A percentile compares a stretch with the other conserved stretches of the same genome.
phyloP scores from a whole-genome alignment of 805 yeast genomes.

The Tetrapisispora namnaoensis region DNA sequence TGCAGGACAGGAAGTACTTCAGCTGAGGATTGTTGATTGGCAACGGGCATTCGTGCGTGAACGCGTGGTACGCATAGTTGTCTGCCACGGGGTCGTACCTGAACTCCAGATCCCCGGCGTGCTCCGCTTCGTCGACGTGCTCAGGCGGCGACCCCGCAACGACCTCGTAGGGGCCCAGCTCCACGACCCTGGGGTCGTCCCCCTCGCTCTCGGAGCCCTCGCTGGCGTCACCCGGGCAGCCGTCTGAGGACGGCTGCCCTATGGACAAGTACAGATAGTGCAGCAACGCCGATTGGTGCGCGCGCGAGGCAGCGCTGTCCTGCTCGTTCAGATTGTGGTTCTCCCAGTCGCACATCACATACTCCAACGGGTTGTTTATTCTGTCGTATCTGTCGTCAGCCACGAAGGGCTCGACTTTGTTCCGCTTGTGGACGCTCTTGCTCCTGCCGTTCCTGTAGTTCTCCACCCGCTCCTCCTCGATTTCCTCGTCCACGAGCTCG shows the following conservation, averaged over 20 bases:
- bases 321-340: slow-evolving; percentile 8
- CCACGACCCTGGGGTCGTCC: background rate
- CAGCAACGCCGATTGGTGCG: slow-evolving; percentile 10
- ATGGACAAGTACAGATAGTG: slow-evolving; percentile 4
- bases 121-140: too few species aligned
- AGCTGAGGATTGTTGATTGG: background rate
- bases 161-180: slow-evolving; percentile 7
- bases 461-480: background rate
- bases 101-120: background rate
- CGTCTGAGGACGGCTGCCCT: too few species aligned
- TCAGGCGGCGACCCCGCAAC: too few species aligned
- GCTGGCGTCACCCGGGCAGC: too few species aligned
- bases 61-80: background rate
- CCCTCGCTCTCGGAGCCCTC: too few species aligned
- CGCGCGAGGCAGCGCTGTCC: slow-evolving; percentile 11
- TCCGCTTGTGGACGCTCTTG: background rate
- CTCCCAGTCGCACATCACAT: slow-evolving; percentile 20
- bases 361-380: slow-evolving; percentile 19
- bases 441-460: background rate
- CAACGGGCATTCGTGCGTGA: background rate
- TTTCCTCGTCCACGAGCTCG: background rate
- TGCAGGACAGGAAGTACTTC: background rate
- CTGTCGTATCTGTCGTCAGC: slow-evolving; percentile 12
- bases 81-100: background rate
- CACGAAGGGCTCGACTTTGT: slow-evolving; percentile 3